A percentile compares a stretch with the other conserved stretches of the same genome.
Evolutionary conservation across 441 rosid genomes (phyloP).

Genomic region (Eruca vesicaria): DNA sequence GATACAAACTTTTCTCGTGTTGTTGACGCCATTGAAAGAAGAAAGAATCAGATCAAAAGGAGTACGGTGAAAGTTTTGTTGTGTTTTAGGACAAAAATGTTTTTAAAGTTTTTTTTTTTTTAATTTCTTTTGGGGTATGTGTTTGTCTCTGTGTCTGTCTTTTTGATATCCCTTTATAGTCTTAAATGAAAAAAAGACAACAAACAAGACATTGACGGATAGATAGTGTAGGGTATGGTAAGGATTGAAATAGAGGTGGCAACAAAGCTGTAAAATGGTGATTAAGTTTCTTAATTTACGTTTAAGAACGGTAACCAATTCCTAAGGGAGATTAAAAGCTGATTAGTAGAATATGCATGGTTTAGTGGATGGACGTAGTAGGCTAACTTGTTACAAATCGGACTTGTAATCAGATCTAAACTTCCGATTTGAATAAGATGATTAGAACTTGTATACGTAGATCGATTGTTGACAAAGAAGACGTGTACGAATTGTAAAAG

Average conservation of each 20-base stretch:
- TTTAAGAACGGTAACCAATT: too few species aligned
- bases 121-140: neutral
- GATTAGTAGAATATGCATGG: too few species aligned
- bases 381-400: too few species aligned
- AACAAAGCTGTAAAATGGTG: neutral
- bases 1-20: conserved; percentile 47
- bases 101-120: neutral
- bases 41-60: conserved; percentile 5
- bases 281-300: neutral
- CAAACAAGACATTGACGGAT: neutral
- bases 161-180: neutral
- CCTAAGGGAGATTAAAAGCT: too few species aligned
- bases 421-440: too few species aligned
- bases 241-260: too few species aligned
- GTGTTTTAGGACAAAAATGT: neutral
- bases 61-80: neutral
- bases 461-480: too few species aligned
- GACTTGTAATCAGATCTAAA: too few species aligned
- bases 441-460: neutral
- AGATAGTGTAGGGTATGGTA: neutral
- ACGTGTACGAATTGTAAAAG: neutral
- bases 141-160: neutral
- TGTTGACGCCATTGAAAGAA: conserved; percentile 37
- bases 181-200: neutral
- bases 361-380: too few species aligned